Conservation (phyloP, 495 filamentous ascomycete species). For the Ascodesmis nigricans region DNA sequence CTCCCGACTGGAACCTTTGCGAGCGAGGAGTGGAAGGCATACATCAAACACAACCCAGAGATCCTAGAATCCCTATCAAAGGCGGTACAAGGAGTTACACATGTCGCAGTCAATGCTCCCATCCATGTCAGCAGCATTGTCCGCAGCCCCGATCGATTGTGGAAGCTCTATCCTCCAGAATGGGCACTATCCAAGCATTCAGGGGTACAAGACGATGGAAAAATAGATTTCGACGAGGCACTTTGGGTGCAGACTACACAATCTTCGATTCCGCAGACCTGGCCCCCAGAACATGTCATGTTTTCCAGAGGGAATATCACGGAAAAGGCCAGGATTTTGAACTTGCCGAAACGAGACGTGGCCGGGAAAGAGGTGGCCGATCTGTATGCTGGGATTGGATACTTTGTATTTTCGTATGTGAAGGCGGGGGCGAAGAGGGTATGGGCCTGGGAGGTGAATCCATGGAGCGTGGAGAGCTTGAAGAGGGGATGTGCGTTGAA, state of each 20-base stretch:
- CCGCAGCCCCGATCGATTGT: slow-evolving; percentile 6
- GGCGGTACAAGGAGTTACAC: slow-evolving; percentile 20
- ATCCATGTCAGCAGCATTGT: slow-evolving; percentile 5
- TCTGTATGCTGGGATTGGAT: slow-evolving; percentile 79
- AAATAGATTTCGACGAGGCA: slow-evolving; percentile 39
- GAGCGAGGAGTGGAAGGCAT: slow-evolving; percentile 3
- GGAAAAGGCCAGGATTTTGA: slow-evolving; percentile 61
- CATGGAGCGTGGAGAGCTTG: slow-evolving; percentile 69
- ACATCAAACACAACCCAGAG: slow-evolving; percentile 8
- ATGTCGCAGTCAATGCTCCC: slow-evolving; percentile 11
- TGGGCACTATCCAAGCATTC: not conserved
- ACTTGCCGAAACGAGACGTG: slow-evolving; percentile 5
- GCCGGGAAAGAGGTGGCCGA: slow-evolving; percentile 41
- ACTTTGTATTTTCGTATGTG: slow-evolving; percentile 67
- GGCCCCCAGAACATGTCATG: slow-evolving; percentile 79
- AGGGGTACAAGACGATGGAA: no score
- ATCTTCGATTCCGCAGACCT: slow-evolving; percentile 61
- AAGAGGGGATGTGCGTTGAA: slow-evolving; percentile 46
- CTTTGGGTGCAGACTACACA: slow-evolving; percentile 60
- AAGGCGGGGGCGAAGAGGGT: slow-evolving; percentile 45
- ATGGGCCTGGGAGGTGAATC: slow-evolving; percentile 73
- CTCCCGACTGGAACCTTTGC: slow-evolving; percentile 10
- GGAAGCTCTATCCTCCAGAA: not conserved
- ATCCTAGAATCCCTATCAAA: slow-evolving; percentile 4
- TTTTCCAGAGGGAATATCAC: slow-evolving; percentile 70